phyloP scores from a whole-genome alignment of 73 alveolate species.

The Blepharisma japonicum region DNA sequence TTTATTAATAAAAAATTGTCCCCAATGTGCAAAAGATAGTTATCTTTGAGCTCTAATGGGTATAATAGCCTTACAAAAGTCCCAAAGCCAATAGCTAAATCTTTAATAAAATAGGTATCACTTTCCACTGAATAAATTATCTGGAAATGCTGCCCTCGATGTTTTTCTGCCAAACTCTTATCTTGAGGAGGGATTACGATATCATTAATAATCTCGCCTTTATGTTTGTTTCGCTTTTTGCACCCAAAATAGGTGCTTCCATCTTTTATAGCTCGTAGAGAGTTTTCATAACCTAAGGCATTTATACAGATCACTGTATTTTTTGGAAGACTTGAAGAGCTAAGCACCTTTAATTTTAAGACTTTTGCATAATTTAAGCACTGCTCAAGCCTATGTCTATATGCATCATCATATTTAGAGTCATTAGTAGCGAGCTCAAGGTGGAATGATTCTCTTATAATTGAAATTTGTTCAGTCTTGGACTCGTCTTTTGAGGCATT shows the following conservation, averaged over 20 bases:
- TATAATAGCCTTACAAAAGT: constrained; percentile 50
- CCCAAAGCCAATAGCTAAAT: constrained; percentile 69
- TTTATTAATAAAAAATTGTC: constrained; percentile 69
- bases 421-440: too few relatives aligned
- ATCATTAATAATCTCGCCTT: constrained; percentile 39
- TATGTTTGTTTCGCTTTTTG: constrained; percentile 33
- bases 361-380: constrained; percentile 22
- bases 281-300: constrained; percentile 60
- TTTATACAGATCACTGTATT: constrained; percentile 52
- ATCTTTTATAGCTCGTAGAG: constrained; percentile 68
- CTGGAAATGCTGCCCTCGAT: constrained; percentile 64
- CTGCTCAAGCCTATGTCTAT: background rate
- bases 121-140: constrained; percentile 43
- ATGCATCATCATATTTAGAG: too few relatives aligned
- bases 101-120: constrained; percentile 46
- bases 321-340: constrained; percentile 57
- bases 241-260: constrained; percentile 80
- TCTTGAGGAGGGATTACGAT: constrained; percentile 47
- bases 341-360: constrained; percentile 45
- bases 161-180: constrained; percentile 56
- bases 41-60: constrained; percentile 63
- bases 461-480: too few relatives aligned
- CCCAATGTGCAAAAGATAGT: constrained; percentile 68
- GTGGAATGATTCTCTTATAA: too few relatives aligned
- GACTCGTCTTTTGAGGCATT: too few relatives aligned